Conservation (phyloP, 1,284 basidiomycete genomes). For the Cerrena zonata region DNA sequence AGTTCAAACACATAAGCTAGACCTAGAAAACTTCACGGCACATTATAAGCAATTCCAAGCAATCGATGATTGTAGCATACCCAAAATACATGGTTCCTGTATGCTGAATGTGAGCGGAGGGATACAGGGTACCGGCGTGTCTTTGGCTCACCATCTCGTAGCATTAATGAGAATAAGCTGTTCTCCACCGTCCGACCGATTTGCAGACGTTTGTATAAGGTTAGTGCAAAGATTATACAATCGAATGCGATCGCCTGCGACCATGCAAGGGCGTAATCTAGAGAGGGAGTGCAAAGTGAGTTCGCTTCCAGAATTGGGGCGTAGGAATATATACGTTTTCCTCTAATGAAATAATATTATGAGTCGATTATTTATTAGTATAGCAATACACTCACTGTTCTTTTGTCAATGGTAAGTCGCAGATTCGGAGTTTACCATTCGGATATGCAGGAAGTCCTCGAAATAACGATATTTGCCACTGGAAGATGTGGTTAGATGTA, state of each 20-base stretch:
- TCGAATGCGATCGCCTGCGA: not conserved
- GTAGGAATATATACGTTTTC: not conserved
- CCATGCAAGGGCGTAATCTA: slow-evolving; percentile 1
- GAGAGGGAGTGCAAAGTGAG: not conserved
- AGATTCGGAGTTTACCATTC: too few relatives aligned
- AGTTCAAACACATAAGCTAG: too few relatives aligned
- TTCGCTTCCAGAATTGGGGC: not conserved
- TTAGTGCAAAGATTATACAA: not conserved
- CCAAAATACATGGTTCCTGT: slow-evolving; percentile 1
- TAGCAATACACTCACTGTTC: not conserved
- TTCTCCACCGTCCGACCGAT: not conserved
- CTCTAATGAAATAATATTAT: not conserved
- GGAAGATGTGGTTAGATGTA: not conserved
- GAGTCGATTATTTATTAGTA: not conserved
- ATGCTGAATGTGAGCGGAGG: not conserved
- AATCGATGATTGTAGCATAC: too few relatives aligned
- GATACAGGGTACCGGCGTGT: not conserved
- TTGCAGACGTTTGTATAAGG: not conserved
- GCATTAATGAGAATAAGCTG: not conserved
- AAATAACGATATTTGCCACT: not conserved
- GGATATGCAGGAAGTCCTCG: too few relatives aligned
- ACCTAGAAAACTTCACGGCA: too few relatives aligned
- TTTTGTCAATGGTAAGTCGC: not conserved
- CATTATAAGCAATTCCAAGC: too few relatives aligned
- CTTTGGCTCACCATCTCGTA: slow-evolving; percentile 4